Evolutionary conservation across 768 basidiomycete species (phyloP), one percentile per base, ranked within the genome.

Genomic region (Lactarius akahatsu): DNA sequence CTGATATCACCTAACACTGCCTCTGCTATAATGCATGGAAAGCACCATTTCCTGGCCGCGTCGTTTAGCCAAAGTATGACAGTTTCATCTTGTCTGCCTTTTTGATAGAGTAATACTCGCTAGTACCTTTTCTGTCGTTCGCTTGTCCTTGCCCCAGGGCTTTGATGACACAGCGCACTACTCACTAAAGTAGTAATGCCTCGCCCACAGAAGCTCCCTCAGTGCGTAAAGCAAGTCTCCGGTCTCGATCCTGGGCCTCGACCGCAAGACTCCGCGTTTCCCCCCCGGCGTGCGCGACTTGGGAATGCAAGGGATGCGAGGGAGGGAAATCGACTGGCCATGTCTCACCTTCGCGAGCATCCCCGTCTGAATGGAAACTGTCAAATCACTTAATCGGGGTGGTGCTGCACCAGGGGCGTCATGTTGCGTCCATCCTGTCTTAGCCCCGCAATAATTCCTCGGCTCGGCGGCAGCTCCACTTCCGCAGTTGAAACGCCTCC

Each of bases 361-460:
- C n/a, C 45, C 47, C 20, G 45, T n/a, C 3, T 47, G 50, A 52
- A 52, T 28, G 50, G 50, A 52, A 52, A 26, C 50, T 23, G 50
- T 26, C 50, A 15, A 15, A 52, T 7, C 23, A 4, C 13, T 26
- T 23, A 52, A 52, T 52, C 13, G 13, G 50, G 23, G 50, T 52
- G 26, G 50, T 52, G 50, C 11, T 52, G 13, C 23, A 52, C 26
- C 50, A 52, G 50, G 50, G 50, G 50, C 50, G 26, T 50, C 23
- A 15, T 23, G 50, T 28, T 26, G 26, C 2, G 45, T 45, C 9
- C 45, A n/a, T 45, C 45, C 45, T 47, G 1, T 23, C 23, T 52
- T 52, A 52, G 26, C 50, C 50, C 50, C 50, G 50, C 50, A 52
- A 52, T 52, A 52, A 10, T 26, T 26, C 50, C 50, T 52, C 50